phyloP scores from a whole-genome alignment of 306 rosid genomes.

The Prunus salicina region DNA sequence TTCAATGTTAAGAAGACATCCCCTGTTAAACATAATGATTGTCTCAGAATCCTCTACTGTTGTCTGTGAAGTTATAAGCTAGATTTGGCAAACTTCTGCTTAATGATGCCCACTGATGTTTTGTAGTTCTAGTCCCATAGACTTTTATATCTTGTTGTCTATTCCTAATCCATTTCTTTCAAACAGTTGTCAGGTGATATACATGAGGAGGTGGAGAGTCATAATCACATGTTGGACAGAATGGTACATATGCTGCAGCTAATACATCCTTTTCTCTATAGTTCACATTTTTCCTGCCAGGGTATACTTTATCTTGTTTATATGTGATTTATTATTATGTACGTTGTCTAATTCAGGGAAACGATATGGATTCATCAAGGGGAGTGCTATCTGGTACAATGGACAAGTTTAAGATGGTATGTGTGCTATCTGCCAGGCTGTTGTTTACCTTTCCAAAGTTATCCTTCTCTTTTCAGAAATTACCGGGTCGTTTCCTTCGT shows the following conservation, averaged over 20 bases:
- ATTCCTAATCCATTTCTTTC: constrained; percentile 26
- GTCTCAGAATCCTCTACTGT: background rate
- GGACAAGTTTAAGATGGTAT: constrained; percentile 93
- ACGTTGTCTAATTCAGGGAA: constrained; percentile 49
- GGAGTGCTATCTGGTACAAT: constrained; percentile 89
- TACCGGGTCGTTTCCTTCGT: background rate
- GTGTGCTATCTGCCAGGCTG: background rate
- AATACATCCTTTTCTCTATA: background rate
- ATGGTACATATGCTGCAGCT: constrained; percentile 60
- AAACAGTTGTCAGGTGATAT: constrained; percentile 93
- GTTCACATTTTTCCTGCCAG: background rate
- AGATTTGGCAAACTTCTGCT: background rate
- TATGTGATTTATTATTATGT: background rate
- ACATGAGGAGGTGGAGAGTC: constrained; percentile 87
- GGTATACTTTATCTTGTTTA: background rate
- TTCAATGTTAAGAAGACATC: background rate
- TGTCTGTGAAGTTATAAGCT: background rate
- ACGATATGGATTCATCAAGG: constrained; percentile 94
- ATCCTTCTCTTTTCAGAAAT: background rate
- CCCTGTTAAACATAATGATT: background rate
- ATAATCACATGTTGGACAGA: constrained; percentile 79
- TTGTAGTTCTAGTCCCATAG: constrained; percentile 5
- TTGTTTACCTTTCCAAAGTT: constrained; percentile 3
- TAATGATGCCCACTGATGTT: background rate
- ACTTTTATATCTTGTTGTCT: background rate